Conservation (phyloP, 495 filamentous ascomycete genomes). For the Glonium stellatum region DNA sequence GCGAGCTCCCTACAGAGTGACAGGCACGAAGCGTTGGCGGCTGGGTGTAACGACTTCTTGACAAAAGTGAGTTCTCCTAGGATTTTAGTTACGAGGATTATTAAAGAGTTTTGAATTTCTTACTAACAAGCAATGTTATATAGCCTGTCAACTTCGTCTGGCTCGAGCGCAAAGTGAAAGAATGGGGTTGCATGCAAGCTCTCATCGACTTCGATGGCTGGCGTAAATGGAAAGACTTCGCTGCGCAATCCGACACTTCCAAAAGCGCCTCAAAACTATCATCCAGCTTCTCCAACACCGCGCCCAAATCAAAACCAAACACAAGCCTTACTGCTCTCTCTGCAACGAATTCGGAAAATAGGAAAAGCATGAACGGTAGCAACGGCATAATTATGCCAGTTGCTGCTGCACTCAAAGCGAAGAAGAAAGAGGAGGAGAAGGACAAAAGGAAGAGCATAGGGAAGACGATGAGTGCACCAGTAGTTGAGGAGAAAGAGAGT, state of each 20-base stretch:
- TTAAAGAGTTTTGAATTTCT: background rate
- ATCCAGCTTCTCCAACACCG: conserved; percentile 20
- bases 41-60: conserved; percentile 96
- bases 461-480: background rate
- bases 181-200: conserved; percentile 99
- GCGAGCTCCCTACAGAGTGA: conserved; percentile 90
- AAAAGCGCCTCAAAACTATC: conserved; percentile 23
- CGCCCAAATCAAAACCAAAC: conserved; percentile 9
- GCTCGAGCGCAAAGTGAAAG: conserved; percentile 93
- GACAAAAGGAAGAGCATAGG: conserved; percentile 27
- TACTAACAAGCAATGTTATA: conserved; percentile 18
- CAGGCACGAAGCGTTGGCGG: conserved; percentile 87
- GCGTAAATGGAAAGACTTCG: conserved; percentile 87
- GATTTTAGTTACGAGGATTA: background rate
- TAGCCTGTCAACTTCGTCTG: conserved; percentile 96
- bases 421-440: conserved; percentile 18
- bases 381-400: conserved; percentile 3
- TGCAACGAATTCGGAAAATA: conserved; percentile 3
- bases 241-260: conserved; percentile 16
- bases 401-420: conserved; percentile 4
- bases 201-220: conserved; percentile 98
- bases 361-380: conserved; percentile 3
- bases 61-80: conserved; percentile 69
- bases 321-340: conserved; percentile 11
- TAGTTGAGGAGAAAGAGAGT: conserved; percentile 17